Conservation (phyloP, 2,329 filamentous ascomycete species). For the Apiospora arundinis region DNA sequence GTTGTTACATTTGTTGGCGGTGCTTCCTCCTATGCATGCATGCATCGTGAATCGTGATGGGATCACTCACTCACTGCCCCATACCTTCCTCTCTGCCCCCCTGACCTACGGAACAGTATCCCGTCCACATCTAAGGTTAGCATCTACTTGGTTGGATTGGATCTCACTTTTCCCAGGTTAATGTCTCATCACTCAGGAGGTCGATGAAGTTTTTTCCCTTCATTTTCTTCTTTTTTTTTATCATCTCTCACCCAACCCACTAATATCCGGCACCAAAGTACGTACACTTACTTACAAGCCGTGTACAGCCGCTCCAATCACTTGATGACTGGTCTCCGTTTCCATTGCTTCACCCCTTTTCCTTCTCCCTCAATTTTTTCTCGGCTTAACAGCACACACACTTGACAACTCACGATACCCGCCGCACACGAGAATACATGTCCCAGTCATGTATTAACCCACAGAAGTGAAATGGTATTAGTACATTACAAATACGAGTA, state of each 20-base stretch:
- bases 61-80: not conserved
- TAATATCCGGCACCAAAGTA: not conserved
- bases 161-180: not conserved
- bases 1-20: not conserved
- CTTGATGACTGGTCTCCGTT: not conserved
- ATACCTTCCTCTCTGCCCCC: not conserved
- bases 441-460: not conserved
- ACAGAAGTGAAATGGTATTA: not conserved
- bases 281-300: not conserved
- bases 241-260: not conserved
- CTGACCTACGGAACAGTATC: not conserved
- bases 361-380: too few species aligned
- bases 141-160: not conserved
- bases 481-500: slow-evolving; percentile 6
- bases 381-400: not conserved
- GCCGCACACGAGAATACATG: not conserved
- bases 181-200: not conserved
- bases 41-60: not conserved
- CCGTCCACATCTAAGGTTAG: not conserved
- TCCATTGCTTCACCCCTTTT: not conserved
- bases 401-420: not conserved
- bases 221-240: not conserved
- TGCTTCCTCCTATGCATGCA: not conserved
- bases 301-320: slow-evolving; percentile 4
- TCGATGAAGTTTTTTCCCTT: not conserved